Conservation (phyloP, 2,329 filamentous ascomycete species). For the Verticillium isaacii region DNA sequence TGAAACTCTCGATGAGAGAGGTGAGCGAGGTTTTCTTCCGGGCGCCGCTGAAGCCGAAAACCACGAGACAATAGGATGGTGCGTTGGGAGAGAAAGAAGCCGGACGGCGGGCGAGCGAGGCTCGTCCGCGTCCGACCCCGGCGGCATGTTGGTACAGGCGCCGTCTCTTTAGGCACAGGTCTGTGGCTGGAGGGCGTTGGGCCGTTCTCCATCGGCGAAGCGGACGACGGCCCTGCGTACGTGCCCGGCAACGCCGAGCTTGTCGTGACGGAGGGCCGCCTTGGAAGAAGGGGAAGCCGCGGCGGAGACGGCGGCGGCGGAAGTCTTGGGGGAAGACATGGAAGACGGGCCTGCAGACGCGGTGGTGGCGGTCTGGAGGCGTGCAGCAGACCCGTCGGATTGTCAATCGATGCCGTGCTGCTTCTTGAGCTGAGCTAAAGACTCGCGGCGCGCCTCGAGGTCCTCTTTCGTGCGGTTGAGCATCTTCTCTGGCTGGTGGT, state of each 20-base stretch:
- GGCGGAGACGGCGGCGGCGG: constrained; percentile 14
- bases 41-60: constrained; percentile 8
- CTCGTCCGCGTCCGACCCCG: not conserved
- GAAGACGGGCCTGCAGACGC: constrained; percentile 58
- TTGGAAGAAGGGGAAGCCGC: constrained; percentile 34
- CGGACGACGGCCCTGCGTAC: constrained; percentile 34
- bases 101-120: not conserved
- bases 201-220: constrained; percentile 34
- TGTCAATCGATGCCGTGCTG: constrained; percentile 99
- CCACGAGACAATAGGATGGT: constrained; percentile 8
- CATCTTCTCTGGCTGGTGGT: constrained; percentile 64
- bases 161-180: constrained; percentile 28
- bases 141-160: constrained; percentile 2
- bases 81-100: constrained; percentile 1
- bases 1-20: constrained; percentile 13
- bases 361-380: constrained; percentile 34
- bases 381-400: constrained; percentile 62
- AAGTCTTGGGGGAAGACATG: constrained; percentile 34
- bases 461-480: constrained; percentile 79
- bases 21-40: constrained; percentile 10
- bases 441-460: constrained; percentile 87
- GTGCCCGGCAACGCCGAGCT: constrained; percentile 30
- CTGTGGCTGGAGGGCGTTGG: constrained; percentile 22
- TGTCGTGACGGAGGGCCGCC: constrained; percentile 39
- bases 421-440: constrained; percentile 96